phyloP scores from a whole-genome alignment of 345 rosid species.

The Zanthoxylum bungeanum region DNA sequence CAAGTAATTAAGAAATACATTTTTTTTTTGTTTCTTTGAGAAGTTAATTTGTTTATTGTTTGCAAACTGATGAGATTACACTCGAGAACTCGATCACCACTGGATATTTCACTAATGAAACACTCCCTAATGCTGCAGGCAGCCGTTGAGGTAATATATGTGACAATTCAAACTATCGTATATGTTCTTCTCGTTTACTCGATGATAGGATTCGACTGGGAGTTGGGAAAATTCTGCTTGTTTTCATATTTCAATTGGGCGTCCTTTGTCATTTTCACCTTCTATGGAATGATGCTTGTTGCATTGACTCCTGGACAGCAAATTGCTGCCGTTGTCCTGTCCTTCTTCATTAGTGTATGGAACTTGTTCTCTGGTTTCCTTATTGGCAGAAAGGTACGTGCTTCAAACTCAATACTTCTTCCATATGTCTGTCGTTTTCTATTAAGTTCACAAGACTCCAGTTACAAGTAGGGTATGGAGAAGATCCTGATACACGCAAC shows the following conservation, averaged over 20 bases:
- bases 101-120: too few relatives aligned
- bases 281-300: constrained; percentile 84
- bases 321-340: constrained; percentile 65
- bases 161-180: constrained; percentile 44
- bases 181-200: constrained; percentile 57
- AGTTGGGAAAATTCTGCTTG: constrained; percentile 45
- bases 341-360: constrained; percentile 84
- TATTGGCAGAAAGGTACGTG: constrained; percentile 56
- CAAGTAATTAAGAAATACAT: too few relatives aligned
- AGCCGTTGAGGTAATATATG: constrained; percentile 60
- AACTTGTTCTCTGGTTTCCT: constrained; percentile 87
- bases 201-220: constrained; percentile 73
- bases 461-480: too few relatives aligned
- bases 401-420: not conserved
- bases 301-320: constrained; percentile 77
- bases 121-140: constrained; percentile 40
- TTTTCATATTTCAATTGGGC: constrained; percentile 61
- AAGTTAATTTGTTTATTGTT: too few relatives aligned
- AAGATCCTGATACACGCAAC: too few relatives aligned
- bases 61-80: too few relatives aligned
- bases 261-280: constrained; percentile 65
- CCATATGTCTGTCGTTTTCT: too few relatives aligned
- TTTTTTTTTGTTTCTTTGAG: too few relatives aligned
- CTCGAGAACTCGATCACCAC: too few relatives aligned
- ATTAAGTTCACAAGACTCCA: too few relatives aligned